phyloP scores from a whole-genome alignment of 2,329 filamentous ascomycete species.

The Sclerotinia subarctica region DNA sequence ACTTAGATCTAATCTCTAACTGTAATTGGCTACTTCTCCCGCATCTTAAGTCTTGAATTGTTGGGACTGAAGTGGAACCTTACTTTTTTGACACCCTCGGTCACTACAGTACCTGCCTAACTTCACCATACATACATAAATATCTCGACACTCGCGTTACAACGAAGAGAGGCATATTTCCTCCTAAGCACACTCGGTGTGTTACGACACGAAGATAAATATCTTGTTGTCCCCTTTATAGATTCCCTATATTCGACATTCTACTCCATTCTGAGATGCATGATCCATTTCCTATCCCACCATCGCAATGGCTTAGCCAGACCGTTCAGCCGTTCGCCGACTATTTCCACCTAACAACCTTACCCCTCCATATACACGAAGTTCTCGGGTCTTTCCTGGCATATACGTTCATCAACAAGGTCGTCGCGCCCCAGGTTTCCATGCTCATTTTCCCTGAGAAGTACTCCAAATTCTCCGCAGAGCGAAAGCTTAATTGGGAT shows the following conservation, averaged over 20 bases:
- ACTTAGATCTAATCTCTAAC: neutral
- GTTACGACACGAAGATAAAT: slow-evolving; percentile 8
- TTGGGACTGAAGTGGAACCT: slow-evolving; percentile 16
- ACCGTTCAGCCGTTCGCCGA: slow-evolving; percentile 64
- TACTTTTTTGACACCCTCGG: slow-evolving; percentile 12
- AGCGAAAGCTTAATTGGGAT: slow-evolving; percentile 73
- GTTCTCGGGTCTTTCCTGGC: slow-evolving; percentile 61
- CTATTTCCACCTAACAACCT: slow-evolving; percentile 57
- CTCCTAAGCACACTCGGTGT: slow-evolving; percentile 11
- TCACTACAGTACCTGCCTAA: slow-evolving; percentile 7
- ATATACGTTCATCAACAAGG: slow-evolving; percentile 66
- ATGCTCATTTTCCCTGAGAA: slow-evolving; percentile 56
- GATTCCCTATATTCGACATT: neutral
- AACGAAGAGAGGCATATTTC: slow-evolving; percentile 1
- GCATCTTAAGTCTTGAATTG: slow-evolving; percentile 6
- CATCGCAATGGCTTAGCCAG: slow-evolving; percentile 50
- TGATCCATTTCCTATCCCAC: slow-evolving; percentile 64
- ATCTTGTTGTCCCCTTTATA: slow-evolving; percentile 9
- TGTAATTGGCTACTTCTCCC: slow-evolving; percentile 8
- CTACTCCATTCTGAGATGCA: slow-evolving; percentile 28
- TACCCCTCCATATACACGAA: slow-evolving; percentile 77
- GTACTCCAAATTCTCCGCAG: slow-evolving; percentile 61
- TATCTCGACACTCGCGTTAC: slow-evolving; percentile 7
- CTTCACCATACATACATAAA: slow-evolving; percentile 17
- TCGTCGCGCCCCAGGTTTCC: slow-evolving; percentile 66